Base-by-base conservation (phyloP, 2,329 filamentous ascomycete species). In the Samsoniella hepiali region DNA sequence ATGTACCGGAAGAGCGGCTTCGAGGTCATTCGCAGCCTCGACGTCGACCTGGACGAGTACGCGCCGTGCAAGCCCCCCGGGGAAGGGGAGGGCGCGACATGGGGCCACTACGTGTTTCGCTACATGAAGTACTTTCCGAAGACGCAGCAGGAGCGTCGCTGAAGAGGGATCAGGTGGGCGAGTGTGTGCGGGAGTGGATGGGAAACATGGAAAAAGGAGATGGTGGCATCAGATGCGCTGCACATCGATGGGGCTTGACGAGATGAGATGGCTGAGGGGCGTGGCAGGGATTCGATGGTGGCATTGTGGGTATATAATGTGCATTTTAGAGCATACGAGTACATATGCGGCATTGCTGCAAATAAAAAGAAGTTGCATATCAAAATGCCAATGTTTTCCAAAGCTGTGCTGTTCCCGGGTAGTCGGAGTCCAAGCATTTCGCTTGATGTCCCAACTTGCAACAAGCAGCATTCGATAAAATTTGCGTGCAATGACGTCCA, bases 21-120 rank as follows among this genome's bases (percentile, higher is more conserved):
- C 50, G 67, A 69, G 55, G 65, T 70, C 8, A 69, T 72, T 8
- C 70, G 71, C 7, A 67, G 55, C 15, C 67, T 75, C 17, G 70
- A 72, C 15, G 44, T 76, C 15, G 68, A 73, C 53, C 60, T 76
- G 66, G 73, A 76, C 60, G 67, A 71, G 31, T 75, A 72, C 64
- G 72, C 71, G 22, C 66, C 66, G 7, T 67, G 66, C 47, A 64
- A 69, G 10, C 69, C 69, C 36, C 68, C 70, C 13, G 63, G 66
- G 17, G 68, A 72, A 47, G 69, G 70, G 2, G 64, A 63, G 5
- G 65, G 63, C 13, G 69, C 67, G 6, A 72, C 68, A 64, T 75
- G 74, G 74, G 73, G 73, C 2, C 65, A 68, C 32, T 76, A 76
- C 64, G 69, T 71, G 3, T 75, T 75, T 63, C 67, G 70, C 22